A percentile compares a stretch with the other conserved stretches of the same genome.
These are phyloP conservation scores for Pichia exigua DNA, from an alignment of 805 yeast genomes.

Conservation along the genomic window DNA sequence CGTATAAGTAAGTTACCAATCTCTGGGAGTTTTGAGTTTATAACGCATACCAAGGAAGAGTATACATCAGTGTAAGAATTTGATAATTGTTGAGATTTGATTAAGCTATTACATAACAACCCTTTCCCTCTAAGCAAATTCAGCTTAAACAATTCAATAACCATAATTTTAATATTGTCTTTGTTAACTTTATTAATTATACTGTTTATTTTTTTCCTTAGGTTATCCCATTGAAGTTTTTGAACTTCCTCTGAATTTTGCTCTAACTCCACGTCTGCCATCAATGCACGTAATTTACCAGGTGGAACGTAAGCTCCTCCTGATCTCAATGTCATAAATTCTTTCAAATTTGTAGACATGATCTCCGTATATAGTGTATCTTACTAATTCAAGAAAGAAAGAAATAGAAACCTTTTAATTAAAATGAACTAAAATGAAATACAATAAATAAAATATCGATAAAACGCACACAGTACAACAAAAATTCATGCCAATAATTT, in stretches of 20 bases:
- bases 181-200: constrained; percentile 38
- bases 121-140: constrained; percentile 61
- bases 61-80: constrained; percentile 36
- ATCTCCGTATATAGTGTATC: background rate
- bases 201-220: constrained; percentile 41
- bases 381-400: background rate
- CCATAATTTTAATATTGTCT: constrained; percentile 41
- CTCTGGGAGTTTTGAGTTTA: constrained; percentile 63
- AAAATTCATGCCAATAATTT: background rate
- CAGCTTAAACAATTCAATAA: constrained; percentile 42
- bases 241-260: constrained; percentile 36
- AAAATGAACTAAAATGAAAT: background rate
- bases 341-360: constrained; percentile 25
- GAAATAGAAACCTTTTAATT: background rate
- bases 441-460: background rate
- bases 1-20: constrained; percentile 51
- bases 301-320: constrained; percentile 51
- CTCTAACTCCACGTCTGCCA: constrained; percentile 20
- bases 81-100: constrained; percentile 44
- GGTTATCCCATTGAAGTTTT: constrained; percentile 46
- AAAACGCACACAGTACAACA: background rate
- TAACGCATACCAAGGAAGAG: constrained; percentile 48
- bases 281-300: constrained; percentile 38
- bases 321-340: constrained; percentile 31
- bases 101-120: constrained; percentile 45